Base-by-base conservation (phyloP, 441 rosid genomes). In the Eutrema salsugineum region DNA sequence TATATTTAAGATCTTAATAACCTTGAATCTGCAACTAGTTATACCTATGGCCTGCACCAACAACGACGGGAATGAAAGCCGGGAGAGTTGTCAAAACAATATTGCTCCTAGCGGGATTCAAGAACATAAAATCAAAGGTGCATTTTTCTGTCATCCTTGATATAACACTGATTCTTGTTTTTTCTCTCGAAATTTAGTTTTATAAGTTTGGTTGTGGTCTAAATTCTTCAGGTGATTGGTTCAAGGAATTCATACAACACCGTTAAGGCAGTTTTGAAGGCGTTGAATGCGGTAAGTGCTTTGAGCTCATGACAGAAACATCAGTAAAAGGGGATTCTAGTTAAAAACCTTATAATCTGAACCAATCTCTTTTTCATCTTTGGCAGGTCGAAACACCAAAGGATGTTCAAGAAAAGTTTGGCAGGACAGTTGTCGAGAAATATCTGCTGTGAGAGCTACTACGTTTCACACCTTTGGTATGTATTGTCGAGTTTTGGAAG, bases 211-310 rank as follows among this genome's bases (percentile, higher is more conserved):
- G 28, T 46, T 58, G 35, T 15, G 36, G 43, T 54, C 24, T 64
- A 15, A 43, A 62, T 75, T 63, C 73, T 27, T 6, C 74, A 94
- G 97, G 96, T 90, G 54, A 62, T 94, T 47, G 97, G 97, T 68
- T 94, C 99, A 8, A 90, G 99, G 80, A 94, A 94, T 80, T 89
- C 97, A 67, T 85, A 90, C 74, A 94, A 94, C 80, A 91, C 96
- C 0, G 96, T 90, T 9, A 88, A 91, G 81, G 99, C 97, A 47
- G 78, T 94, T 39, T 89, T 91, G 80, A 86, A 88, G 80, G 97
- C 97, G 73, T 80, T 91, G 70, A 91, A 94, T 84, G 90, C 90
- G 10, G 99, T 91, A 79, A 91, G 96, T 81, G 35, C 35, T 59
- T 60, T 47, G 46, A 61, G 49, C 70, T 43, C 24, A 53, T 44